Evolutionary conservation across 768 basidiomycete species (phyloP).

Genomic region (Amanita muscaria): DNA sequence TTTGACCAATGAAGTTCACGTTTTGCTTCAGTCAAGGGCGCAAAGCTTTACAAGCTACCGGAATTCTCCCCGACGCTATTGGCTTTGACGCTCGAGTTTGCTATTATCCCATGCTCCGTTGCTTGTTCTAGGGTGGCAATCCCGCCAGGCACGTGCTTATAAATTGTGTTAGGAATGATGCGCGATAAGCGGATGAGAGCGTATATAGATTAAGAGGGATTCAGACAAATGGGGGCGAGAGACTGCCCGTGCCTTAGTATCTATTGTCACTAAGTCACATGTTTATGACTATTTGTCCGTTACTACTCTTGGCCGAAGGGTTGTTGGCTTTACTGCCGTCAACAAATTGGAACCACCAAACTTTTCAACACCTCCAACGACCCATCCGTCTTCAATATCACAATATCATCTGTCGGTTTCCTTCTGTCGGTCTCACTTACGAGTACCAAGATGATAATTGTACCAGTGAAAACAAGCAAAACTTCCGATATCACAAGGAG

Average conservation of each 20-base stretch:
- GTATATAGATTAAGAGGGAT: no score
- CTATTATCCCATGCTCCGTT: background rate
- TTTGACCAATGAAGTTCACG: background rate
- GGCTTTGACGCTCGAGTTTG: constrained; percentile 28
- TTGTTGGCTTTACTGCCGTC: no score
- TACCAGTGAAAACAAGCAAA: constrained; percentile 16
- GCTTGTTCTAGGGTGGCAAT: constrained; percentile 58
- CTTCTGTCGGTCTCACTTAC: background rate
- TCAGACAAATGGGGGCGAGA: no score
- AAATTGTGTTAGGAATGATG: no score
- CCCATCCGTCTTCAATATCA: constrained; percentile 75
- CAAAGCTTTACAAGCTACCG: constrained; percentile 84
- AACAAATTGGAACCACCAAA: constrained; percentile 97
- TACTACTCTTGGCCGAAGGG: no score
- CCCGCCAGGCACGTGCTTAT: constrained; percentile 74
- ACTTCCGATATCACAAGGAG: constrained; percentile 35
- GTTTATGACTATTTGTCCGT: no score
- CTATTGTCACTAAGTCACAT: no score
- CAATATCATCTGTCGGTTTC: constrained; percentile 32
- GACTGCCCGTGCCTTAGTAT: no score
- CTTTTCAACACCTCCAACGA: constrained; percentile 89
- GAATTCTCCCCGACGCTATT: constrained; percentile 63
- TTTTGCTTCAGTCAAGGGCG: constrained; percentile 66
- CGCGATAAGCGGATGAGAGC: no score
- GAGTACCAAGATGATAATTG: background rate